Evolutionary conservation across 78 protist species (phyloP).

Genomic region (Dictyostelium intermedium): DNA sequence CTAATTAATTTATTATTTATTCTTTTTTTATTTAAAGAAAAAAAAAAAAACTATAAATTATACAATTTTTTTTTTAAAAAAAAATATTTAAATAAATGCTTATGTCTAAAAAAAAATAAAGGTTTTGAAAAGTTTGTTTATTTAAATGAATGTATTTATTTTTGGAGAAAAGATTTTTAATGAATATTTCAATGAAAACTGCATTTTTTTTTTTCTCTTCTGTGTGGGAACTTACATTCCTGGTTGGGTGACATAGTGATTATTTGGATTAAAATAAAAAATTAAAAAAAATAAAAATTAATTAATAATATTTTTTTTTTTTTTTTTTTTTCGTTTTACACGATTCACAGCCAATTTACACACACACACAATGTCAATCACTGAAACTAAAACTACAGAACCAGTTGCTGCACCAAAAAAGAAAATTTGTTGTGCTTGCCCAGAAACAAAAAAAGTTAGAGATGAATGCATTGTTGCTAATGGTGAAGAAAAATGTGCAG

Average conservation of each 20-base stretch:
- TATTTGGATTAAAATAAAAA: background rate
- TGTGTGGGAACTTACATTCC: background rate
- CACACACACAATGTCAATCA: background rate
- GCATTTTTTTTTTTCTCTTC: background rate
- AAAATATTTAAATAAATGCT: too few relatives aligned
- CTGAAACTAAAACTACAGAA: background rate
- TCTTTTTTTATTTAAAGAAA: too few relatives aligned
- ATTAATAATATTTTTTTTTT: too few relatives aligned
- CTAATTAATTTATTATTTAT: too few relatives aligned
- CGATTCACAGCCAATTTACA: background rate
- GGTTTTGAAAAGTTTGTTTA: too few relatives aligned
- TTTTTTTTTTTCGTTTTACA: background rate
- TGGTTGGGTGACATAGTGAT: background rate
- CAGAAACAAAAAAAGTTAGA: slow-evolving; percentile 83
- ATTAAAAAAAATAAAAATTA: too few relatives aligned
- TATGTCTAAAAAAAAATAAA: too few relatives aligned
- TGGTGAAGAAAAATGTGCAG: slow-evolving; percentile 72
- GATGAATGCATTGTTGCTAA: slow-evolving; percentile 62
- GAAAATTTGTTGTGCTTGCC: slow-evolving; percentile 82
- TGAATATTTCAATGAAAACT: too few relatives aligned
- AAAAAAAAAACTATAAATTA: background rate
- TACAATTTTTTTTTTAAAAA: too few relatives aligned
- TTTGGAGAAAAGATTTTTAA: too few relatives aligned
- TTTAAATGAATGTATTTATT: too few relatives aligned
- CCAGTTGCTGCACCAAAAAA: slow-evolving; percentile 70